A percentile compares a stretch with the other conserved stretches of the same genome.
These are phyloP conservation scores for Annulohypoxylon maeteangense DNA, from an alignment of 495 filamentous ascomycete genomes.

Conservation along the genomic window DNA sequence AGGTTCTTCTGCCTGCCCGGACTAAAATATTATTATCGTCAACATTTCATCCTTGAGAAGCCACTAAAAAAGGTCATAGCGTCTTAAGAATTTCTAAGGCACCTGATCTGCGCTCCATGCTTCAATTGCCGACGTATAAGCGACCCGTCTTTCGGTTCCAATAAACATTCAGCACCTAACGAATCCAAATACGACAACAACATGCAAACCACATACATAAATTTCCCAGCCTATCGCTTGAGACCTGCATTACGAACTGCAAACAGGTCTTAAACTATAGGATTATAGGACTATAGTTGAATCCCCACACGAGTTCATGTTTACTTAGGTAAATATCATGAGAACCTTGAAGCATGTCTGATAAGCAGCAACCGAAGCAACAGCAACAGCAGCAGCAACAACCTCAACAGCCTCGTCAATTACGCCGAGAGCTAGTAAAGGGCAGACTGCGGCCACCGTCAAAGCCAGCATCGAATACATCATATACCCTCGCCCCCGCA, in stretches of 20 bases:
- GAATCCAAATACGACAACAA: constrained; percentile 20
- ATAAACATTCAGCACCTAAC: constrained; percentile 8
- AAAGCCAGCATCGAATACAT: constrained; percentile 35
- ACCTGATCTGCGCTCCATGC: constrained; percentile 22
- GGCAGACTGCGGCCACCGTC: constrained; percentile 40
- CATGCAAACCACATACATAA: constrained; percentile 19
- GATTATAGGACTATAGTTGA: background rate
- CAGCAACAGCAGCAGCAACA: constrained; percentile 16
- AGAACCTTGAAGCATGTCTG: constrained; percentile 1
- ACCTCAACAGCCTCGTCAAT: constrained; percentile 6
- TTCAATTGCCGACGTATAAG: constrained; percentile 34
- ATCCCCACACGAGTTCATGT: constrained; percentile 3
- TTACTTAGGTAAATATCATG: background rate
- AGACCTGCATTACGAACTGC: constrained; percentile 6
- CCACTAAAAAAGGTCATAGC: constrained; percentile 4
- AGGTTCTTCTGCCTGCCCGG: background rate
- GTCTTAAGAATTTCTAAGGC: background rate
- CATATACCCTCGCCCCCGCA: constrained; percentile 49
- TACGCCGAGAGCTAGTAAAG: constrained; percentile 37
- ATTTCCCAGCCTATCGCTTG: constrained; percentile 15
- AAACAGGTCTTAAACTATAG: background rate
- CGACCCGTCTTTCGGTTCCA: constrained; percentile 27
- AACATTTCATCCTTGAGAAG: background rate
- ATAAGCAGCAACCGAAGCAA: constrained; percentile 1
- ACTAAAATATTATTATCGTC: constrained; percentile 13